Base-by-base conservation (phyloP, 495 filamentous ascomycete species). In the Rusavskia elegans region DNA sequence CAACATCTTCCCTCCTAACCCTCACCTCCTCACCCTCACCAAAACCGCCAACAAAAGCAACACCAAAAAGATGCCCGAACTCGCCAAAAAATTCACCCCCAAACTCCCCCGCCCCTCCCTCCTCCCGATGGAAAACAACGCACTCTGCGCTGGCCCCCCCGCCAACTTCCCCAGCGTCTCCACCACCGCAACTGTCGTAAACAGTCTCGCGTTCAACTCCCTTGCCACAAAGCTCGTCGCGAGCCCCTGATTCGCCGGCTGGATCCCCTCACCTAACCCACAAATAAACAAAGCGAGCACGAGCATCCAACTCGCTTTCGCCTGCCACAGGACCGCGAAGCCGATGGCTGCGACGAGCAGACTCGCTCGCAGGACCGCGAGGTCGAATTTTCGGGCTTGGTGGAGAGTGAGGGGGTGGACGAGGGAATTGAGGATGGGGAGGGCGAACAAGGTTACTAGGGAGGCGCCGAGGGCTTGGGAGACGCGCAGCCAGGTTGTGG, bases 121-220 rank as follows among this genome's bases (percentile, higher is more conserved):
- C 37, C 52, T 50, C 2, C 50, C 57, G 10, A 59, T 48, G 8
- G 57, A 59, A 29, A 59, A 59, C 4, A 59, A 36, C 38, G 20
- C 30, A 32, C 36, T 45, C 50, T 53, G 57, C 42, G 53, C 25
- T 2, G 57, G 57, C 1, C 54, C 57, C 16, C 57, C 54, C 2
- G 56, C 13, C 23, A 56, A 46, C 41, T 59, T 56, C 11, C 54
- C 57, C n/a, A 56, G 30, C 7, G 52, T 56, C 32, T 59, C 57
- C 1, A 59, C 29, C 16, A 59, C 57, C 8, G 57, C 54, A 10
- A 56, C 46, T 11, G 54, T 53, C 19, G 54, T 59, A 35, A 59
- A 56, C 9, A 56, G 32, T 27, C 57, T 37, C 13, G 54, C 57
- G n/a, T 56, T 56, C 17, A 50, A 44, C 2, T 45, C 20, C 21